Conservation (phyloP, 495 filamentous ascomycete genomes). For the Bacidia rubella region DNA sequence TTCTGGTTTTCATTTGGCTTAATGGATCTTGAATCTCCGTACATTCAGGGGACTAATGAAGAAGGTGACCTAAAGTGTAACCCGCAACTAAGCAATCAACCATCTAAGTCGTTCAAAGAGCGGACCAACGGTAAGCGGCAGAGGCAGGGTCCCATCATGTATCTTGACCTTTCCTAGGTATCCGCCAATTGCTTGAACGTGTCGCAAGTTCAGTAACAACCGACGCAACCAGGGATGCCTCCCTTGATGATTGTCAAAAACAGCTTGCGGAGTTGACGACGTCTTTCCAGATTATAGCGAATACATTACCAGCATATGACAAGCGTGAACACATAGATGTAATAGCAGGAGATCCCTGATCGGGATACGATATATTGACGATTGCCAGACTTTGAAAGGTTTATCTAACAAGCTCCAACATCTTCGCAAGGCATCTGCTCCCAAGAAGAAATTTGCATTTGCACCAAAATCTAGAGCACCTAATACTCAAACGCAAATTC, state of each 20-base stretch:
- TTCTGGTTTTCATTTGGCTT: too few species aligned
- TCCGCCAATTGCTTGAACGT: conserved; percentile 48
- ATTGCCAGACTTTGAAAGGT: conserved; percentile 47
- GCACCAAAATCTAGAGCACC: conserved; percentile 30
- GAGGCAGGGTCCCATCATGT: too few species aligned
- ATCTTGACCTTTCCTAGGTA: conserved; percentile 33
- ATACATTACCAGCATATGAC: conserved; percentile 61
- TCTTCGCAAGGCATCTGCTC: conserved; percentile 41
- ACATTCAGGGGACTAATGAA: too few species aligned
- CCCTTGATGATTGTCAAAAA: conserved; percentile 53
- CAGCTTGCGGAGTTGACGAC: conserved; percentile 52
- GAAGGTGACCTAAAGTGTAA: too few species aligned
- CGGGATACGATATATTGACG: not conserved
- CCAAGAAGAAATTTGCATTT: conserved; percentile 61
- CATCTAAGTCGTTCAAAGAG: too few species aligned
- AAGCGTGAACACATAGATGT: conserved; percentile 63
- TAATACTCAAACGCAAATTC: not conserved
- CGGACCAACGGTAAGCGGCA: too few species aligned
- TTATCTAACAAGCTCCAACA: conserved; percentile 51
- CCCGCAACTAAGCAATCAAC: too few species aligned
- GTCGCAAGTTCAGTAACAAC: conserved; percentile 37
- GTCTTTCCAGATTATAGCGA: conserved; percentile 53
- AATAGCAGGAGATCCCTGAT: conserved; percentile 1
- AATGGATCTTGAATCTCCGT: too few species aligned
- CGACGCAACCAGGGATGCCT: conserved; percentile 45